A percentile compares a stretch with the other conserved stretches of the same genome.
Conservation (phyloP, 306 rosid genomes). For the Fagus crenata region DNA sequence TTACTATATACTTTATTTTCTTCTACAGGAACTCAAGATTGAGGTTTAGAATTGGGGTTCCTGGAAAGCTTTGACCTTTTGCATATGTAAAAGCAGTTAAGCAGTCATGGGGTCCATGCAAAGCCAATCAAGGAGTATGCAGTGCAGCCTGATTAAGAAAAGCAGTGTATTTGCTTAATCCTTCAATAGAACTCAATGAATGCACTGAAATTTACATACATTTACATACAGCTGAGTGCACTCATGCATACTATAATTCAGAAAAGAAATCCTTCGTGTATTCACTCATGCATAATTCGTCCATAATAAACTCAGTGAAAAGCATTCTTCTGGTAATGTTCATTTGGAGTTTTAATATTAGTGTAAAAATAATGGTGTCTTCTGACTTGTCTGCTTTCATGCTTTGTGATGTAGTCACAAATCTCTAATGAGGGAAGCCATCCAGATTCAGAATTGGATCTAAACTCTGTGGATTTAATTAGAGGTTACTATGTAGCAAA, state of each 20-base stretch:
- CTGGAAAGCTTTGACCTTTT: not conserved
- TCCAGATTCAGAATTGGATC: no score
- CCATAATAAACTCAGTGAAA: not conserved
- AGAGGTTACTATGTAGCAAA: no score
- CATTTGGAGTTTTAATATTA: no score
- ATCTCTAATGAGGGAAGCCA: no score
- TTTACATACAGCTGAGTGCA: slow-evolving; percentile 20
- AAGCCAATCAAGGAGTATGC: not conserved
- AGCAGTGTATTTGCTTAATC: slow-evolving; percentile 1
- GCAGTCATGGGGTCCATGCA: slow-evolving; percentile 5
- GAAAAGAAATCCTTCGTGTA: slow-evolving; percentile 9
- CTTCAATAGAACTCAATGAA: no score
- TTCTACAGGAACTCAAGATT: not conserved
- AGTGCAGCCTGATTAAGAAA: slow-evolving; percentile 9
- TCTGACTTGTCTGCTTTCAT: no score
- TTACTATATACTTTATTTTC: not conserved
- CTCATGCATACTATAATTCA: slow-evolving; percentile 2
- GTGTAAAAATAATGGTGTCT: no score
- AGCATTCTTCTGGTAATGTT: not conserved
- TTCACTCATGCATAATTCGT: not conserved
- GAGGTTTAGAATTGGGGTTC: not conserved
- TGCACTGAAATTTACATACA: not conserved
- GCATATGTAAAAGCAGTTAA: not conserved
- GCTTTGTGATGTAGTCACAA: no score
- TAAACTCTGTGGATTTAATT: no score